Evolutionary conservation across 83 land plant genomes (phyloP).

Genomic region (Picea abies): DNA sequence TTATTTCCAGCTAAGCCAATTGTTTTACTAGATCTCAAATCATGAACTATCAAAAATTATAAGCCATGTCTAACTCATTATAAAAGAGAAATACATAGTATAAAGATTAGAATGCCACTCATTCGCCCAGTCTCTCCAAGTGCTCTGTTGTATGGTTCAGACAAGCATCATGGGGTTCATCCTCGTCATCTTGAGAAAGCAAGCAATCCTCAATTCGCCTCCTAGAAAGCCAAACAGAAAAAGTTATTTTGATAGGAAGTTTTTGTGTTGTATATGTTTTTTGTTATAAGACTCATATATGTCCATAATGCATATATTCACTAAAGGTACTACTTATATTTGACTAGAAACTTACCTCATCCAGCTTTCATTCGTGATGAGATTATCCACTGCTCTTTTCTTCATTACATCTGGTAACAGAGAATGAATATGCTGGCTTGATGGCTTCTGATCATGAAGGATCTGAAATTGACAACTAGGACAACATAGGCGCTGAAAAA

Average conservation of each 20-base stretch:
- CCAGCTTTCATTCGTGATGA: conserved; percentile 23
- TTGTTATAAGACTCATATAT: background rate
- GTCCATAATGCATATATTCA: background rate
- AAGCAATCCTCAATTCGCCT: conserved; percentile 41
- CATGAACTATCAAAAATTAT: too few species aligned
- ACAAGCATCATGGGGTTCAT: too few species aligned
- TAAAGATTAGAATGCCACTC: too few species aligned
- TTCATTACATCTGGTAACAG: conserved; percentile 54
- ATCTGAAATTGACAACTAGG: conserved; percentile 87
- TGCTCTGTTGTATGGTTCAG: too few species aligned
- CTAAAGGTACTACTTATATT: background rate
- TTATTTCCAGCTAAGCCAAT: too few species aligned
- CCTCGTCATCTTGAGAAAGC: conserved; percentile 11
- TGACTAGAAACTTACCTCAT: conserved; percentile 52
- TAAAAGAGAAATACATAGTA: too few species aligned
- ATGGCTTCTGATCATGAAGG: conserved; percentile 42
- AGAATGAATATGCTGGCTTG: conserved; percentile 29
- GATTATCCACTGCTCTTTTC: conserved; percentile 24
- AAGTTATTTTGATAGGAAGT: background rate
- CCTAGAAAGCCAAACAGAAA: conserved; percentile 31
- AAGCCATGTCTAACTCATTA: too few species aligned
- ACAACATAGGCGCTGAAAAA: conserved; percentile 49
- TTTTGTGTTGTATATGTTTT: background rate
- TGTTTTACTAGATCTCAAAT: too few species aligned
- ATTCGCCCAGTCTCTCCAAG: too few species aligned